Conservation (phyloP, 768 basidiomycete genomes). For the Amanita phalloides region DNA sequence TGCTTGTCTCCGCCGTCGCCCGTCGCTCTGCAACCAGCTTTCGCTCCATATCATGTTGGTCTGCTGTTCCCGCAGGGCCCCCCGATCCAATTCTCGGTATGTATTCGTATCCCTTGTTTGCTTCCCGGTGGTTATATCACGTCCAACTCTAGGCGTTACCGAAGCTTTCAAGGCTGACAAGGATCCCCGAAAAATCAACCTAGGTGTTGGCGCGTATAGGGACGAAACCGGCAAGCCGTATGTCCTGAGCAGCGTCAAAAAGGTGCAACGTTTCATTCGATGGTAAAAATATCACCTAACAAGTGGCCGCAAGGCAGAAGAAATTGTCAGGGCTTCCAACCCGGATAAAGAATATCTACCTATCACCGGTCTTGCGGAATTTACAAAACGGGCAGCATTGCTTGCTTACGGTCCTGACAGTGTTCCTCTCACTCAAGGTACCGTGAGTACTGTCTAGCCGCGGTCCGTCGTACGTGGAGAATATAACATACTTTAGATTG, state of each 20-base stretch:
- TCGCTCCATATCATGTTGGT: constrained; percentile 64
- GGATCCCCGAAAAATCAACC: constrained; percentile 87
- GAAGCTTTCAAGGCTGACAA: constrained; percentile 97
- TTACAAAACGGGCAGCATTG: constrained; percentile 79
- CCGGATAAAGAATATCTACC: constrained; percentile 95
- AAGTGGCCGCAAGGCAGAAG: constrained; percentile 52
- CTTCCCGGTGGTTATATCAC: background rate
- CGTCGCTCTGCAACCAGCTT: constrained; percentile 36
- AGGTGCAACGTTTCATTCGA: constrained; percentile 32
- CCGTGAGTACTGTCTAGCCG: constrained; percentile 36
- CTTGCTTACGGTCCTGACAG: constrained; percentile 87
- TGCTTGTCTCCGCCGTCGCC: constrained; percentile 39
- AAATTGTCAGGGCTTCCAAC: constrained; percentile 48
- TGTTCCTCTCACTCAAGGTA: constrained; percentile 53
- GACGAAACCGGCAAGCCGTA: constrained; percentile 94
- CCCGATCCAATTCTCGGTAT: constrained; percentile 89
- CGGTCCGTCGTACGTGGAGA: constrained; percentile 1
- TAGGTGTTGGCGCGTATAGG: constrained; percentile 95
- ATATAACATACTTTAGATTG: constrained; percentile 38
- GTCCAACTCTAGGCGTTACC: constrained; percentile 52
- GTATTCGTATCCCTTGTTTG: constrained; percentile 1
- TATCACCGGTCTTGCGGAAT: constrained; percentile 83
- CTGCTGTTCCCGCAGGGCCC: constrained; percentile 74
- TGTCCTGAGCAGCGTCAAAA: constrained; percentile 80
- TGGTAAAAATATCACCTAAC: constrained; percentile 5